Percentiles rank a stretch among this genome's conserved stretches.
Conservation (phyloP, 1,139 yeast species). For the Casaregolazyma lundiana region DNA sequence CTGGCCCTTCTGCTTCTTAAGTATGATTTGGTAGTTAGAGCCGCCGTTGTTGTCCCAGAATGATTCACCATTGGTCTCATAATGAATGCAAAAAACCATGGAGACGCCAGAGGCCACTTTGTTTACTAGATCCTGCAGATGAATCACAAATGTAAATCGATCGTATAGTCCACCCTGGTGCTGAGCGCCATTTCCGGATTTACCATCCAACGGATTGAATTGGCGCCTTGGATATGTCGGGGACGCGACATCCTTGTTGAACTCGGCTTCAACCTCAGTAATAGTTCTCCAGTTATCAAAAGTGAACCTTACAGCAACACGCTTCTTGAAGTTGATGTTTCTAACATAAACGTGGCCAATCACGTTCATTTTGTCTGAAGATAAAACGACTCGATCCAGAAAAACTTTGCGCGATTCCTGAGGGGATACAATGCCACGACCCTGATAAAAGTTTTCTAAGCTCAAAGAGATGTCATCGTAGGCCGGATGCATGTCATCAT, state of each 20-base stretch:
- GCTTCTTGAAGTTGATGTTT: constrained; percentile 62
- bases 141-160: constrained; percentile 45
- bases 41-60: constrained; percentile 73
- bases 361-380: constrained; percentile 52
- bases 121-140: constrained; percentile 35
- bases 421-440: constrained; percentile 1
- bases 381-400: constrained; percentile 59
- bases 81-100: constrained; percentile 56
- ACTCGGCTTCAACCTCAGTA: constrained; percentile 62
- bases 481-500: constrained; percentile 15
- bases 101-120: constrained; percentile 32
- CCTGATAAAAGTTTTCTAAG: neutral
- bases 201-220: constrained; percentile 1
- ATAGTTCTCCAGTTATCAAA: constrained; percentile 70
- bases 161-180: constrained; percentile 28
- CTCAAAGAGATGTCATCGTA: constrained; percentile 16
- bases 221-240: constrained; percentile 33
- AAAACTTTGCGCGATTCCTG: constrained; percentile 38
- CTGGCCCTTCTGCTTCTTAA: constrained; percentile 28
- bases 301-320: constrained; percentile 59
- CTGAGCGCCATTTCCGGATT: neutral
- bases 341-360: constrained; percentile 71
- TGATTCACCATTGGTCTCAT: constrained; percentile 46
- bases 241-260: constrained; percentile 50
- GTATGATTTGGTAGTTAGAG: constrained; percentile 53